Percentiles rank a stretch among this genome's conserved stretches.
Evolutionary conservation across 176 grass and related monocot species (phyloP).

Genomic region (Ensete glaucum): DNA sequence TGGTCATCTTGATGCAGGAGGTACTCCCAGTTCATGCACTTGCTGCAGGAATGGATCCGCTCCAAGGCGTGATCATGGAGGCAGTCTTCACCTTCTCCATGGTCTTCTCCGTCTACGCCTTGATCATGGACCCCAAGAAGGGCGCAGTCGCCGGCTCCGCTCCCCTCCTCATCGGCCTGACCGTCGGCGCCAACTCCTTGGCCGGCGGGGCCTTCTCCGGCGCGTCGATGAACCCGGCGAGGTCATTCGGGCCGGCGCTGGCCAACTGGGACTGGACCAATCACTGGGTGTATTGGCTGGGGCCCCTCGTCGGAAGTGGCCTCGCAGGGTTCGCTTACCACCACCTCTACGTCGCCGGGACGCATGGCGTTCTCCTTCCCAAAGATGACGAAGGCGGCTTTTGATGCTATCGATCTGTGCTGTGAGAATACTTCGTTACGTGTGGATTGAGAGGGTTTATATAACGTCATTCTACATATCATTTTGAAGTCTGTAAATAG

Average conservation of each 20-base stretch:
- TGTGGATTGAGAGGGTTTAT: no score
- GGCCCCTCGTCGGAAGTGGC: constrained; percentile 44
- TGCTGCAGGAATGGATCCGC: constrained; percentile 25
- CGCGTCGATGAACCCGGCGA: constrained; percentile 78
- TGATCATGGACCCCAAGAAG: constrained; percentile 45
- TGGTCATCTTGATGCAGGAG: constrained; percentile 19
- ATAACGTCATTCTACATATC: no score
- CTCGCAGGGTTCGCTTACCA: constrained; percentile 42
- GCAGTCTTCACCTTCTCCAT: constrained; percentile 67
- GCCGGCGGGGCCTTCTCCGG: constrained; percentile 59
- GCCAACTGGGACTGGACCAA: constrained; percentile 36
- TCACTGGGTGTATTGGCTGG: constrained; percentile 85
- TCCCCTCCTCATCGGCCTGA: constrained; percentile 42
- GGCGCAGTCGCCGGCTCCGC: constrained; percentile 23
- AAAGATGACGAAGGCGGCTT: constrained; percentile 16
- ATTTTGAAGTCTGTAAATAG: no score
- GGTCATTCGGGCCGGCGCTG: constrained; percentile 63
- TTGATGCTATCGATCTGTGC: neutral
- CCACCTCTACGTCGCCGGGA: constrained; percentile 27
- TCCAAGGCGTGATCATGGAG: constrained; percentile 56
- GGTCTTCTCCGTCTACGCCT: constrained; percentile 66
- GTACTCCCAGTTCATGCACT: constrained; percentile 50
- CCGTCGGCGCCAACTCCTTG: constrained; percentile 62
- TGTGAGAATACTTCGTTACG: no score
- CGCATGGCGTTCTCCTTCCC: constrained; percentile 27